Evolutionary conservation across 441 rosid species (phyloP).

Genomic region (Cnidoscolus chayamansa): DNA sequence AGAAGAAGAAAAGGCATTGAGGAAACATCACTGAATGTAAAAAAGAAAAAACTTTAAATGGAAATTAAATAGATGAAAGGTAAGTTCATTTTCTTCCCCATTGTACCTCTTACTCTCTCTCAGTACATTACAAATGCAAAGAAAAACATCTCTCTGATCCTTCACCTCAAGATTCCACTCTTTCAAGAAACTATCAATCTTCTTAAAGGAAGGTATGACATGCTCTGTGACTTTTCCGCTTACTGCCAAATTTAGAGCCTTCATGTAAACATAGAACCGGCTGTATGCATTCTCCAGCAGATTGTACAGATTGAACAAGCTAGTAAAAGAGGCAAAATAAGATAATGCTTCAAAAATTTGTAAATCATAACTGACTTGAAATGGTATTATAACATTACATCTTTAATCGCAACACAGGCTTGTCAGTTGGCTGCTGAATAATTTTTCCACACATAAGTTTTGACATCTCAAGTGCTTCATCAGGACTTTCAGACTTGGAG

Average conservation of each 20-base stretch:
- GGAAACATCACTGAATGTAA: background rate
- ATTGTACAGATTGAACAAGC: slow-evolving; percentile 94
- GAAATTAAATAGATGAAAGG: background rate
- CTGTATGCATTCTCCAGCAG: slow-evolving; percentile 64
- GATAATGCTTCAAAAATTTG: slow-evolving; percentile 17
- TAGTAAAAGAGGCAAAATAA: slow-evolving; percentile 36
- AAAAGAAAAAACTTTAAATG: background rate
- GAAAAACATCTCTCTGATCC: slow-evolving; percentile 85
- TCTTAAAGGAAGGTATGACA: slow-evolving; percentile 66
- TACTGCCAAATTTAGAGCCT: slow-evolving; percentile 59
- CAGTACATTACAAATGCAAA: slow-evolving; percentile 61
- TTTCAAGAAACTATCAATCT: slow-evolving; percentile 80
- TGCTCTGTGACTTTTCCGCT: slow-evolving; percentile 81
- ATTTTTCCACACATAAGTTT: slow-evolving; percentile 69
- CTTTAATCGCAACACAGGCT: slow-evolving; percentile 83
- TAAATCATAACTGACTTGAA: slow-evolving; percentile 2
- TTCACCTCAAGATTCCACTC: slow-evolving; percentile 83
- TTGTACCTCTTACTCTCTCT: slow-evolving; percentile 79
- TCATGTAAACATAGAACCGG: slow-evolving; percentile 87
- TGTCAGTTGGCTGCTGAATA: slow-evolving; percentile 80
- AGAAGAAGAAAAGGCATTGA: slow-evolving; percentile 19
- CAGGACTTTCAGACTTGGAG: slow-evolving; percentile 51
- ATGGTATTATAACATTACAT: slow-evolving; percentile 46
- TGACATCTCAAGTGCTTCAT: slow-evolving; percentile 70
- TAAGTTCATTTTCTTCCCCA: slow-evolving; percentile 1